Base-by-base conservation (phyloP, 495 filamentous ascomycete species). In the Neurospora sp. region DNA sequence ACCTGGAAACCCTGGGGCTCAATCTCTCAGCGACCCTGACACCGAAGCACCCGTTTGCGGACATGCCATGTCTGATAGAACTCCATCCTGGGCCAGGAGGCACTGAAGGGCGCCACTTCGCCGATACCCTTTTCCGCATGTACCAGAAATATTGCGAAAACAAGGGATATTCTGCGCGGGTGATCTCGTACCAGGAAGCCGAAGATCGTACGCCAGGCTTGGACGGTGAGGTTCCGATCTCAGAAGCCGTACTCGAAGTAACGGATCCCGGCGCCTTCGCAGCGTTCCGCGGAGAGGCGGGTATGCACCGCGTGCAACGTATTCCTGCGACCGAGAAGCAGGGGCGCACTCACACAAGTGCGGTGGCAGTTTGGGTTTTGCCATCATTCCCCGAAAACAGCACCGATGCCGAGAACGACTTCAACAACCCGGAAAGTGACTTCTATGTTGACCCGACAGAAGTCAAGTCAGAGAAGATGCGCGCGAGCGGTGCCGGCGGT, bases 61-160 rank as follows among this genome's bases (percentile, higher is more conserved):
- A 93, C 72, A 89, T 99, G 76, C 93, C 94, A 54, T 97, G 95
- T 76, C 85, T 99, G 44, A 80, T 99, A 44, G 96, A 99, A 81
- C 92, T 99, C 42, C 89, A 94, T 4, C 96, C 96, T 7, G 96
- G 96, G 3, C 94, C 93, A n/a, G 96, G 96, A 59, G 96, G 96
- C 18, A 90, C 91, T 74, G 96, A 99, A 81, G 95, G 95, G 3
- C 91, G 91, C 14, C 86, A 97, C 72, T 99, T 99, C 76, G 93
- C 94, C 42, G 90, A 89, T 62, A 90, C 97, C 75, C 83, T 99
- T 40, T 86, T 97, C 70, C 88, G 89, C 74, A 98, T 99, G 96
- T 99, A 99, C 80, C 88, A 88, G 74, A 80, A 84, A 5, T 96
- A 94, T 80, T 97, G 93, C 83, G 81, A 86, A 8, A 86, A 87